Evolutionary conservation across 441 rosid species (phyloP).

Genomic region (Omphalea diandra): DNA sequence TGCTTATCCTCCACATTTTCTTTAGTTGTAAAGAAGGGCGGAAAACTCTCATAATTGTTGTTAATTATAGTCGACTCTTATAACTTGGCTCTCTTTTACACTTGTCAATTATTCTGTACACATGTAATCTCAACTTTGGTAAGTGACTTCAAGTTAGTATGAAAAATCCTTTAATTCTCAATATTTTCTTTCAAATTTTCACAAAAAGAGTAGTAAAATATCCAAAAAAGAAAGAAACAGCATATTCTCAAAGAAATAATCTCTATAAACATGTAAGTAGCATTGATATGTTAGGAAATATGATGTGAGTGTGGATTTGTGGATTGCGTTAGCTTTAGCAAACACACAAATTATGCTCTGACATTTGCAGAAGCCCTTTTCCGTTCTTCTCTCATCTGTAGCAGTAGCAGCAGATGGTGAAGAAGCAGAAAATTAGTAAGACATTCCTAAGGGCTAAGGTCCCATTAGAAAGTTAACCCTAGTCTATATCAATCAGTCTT

Average conservation of each 20-base stretch:
- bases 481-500: background rate
- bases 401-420: background rate
- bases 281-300: background rate
- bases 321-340: slow-evolving; percentile 5
- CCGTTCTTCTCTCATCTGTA: background rate
- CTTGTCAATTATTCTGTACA: background rate
- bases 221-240: background rate
- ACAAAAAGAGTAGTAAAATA: background rate
- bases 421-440: background rate
- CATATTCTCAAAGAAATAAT: too few relatives aligned
- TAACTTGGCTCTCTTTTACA: background rate
- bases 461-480: slow-evolving; percentile 7
- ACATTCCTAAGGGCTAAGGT: background rate
- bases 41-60: background rate
- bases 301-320: background rate
- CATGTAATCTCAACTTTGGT: background rate
- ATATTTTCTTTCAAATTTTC: background rate
- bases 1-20: background rate
- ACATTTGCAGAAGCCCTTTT: background rate
- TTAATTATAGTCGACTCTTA: background rate
- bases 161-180: background rate
- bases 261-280: background rate
- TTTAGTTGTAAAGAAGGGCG: background rate
- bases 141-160: background rate
- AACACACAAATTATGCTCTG: slow-evolving; percentile 3